These are phyloP conservation scores for Colletotrichum spinosum DNA, from an alignment of 2,329 filamentous ascomycete species.

Conservation along the genomic window DNA sequence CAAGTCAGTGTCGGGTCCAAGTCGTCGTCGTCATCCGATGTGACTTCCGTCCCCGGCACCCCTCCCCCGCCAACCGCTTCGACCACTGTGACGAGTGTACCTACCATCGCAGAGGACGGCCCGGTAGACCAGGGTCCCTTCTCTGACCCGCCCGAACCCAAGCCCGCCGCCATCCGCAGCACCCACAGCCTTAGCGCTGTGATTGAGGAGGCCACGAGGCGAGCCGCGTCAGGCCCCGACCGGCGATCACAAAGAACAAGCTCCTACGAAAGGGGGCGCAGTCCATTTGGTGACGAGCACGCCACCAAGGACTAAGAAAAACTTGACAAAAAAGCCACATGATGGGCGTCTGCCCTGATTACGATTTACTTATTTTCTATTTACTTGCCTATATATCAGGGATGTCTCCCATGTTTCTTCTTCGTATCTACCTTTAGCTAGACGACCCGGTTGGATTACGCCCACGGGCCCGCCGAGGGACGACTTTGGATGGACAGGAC, in stretches of 20 bases:
- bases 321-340: background rate
- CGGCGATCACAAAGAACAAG: constrained; percentile 41
- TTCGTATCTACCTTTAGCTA: constrained; percentile 35
- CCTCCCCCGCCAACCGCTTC: constrained; percentile 35
- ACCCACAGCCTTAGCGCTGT: constrained; percentile 65
- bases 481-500: constrained; percentile 36
- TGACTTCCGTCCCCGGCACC: constrained; percentile 27
- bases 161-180: constrained; percentile 47
- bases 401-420: constrained; percentile 34
- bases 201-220: constrained; percentile 63
- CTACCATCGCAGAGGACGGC: constrained; percentile 61
- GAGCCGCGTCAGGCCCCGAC: constrained; percentile 48
- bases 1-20: constrained; percentile 55
- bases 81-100: constrained; percentile 55
- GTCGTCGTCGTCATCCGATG: constrained; percentile 40
- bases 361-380: constrained; percentile 32
- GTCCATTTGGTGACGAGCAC: constrained; percentile 70
- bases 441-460: constrained; percentile 33
- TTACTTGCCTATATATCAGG: constrained; percentile 37
- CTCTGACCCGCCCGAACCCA: constrained; percentile 60
- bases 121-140: constrained; percentile 68
- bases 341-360: constrained; percentile 27
- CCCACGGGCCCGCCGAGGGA: constrained; percentile 37
- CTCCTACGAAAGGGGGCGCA: constrained; percentile 49
- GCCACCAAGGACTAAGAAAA: constrained; percentile 61